Evolutionary conservation across 495 filamentous ascomycete species (phyloP).

Genomic region (Annulohypoxylon moriforme): DNA sequence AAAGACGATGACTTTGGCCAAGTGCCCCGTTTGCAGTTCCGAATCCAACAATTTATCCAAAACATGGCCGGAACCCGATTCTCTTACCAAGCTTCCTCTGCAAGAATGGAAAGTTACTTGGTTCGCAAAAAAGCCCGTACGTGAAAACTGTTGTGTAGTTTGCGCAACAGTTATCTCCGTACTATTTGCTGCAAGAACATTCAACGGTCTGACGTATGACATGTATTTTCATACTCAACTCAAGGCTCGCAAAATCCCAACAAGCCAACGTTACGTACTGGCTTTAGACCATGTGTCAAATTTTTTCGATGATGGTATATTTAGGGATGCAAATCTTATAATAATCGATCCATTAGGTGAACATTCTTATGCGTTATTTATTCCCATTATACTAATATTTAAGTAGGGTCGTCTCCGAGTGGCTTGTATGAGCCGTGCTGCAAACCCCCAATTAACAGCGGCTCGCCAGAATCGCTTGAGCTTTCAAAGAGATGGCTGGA

Average conservation of each 20-base stretch:
- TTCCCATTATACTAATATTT: background rate
- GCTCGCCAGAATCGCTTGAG: background rate
- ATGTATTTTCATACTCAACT: background rate
- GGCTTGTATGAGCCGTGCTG: background rate
- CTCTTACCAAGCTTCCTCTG: background rate
- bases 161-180: conserved; percentile 1
- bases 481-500: background rate
- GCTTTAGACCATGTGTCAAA: background rate
- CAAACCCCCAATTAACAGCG: background rate
- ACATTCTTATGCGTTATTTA: background rate
- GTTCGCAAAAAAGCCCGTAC: background rate
- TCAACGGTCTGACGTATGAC: too few relatives aligned
- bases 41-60: background rate
- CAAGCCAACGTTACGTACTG: background rate
- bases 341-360: conserved; percentile 1
- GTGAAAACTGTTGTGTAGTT: background rate
- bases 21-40: background rate
- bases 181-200: background rate
- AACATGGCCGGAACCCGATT: background rate
- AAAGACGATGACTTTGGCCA: background rate
- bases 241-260: background rate
- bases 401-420: background rate
- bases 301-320: background rate
- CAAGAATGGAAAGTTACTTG: background rate
- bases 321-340: background rate